Evolutionary conservation across 2,329 filamentous ascomycete genomes (phyloP).

Genomic region (Zymoseptoria tritici): DNA sequence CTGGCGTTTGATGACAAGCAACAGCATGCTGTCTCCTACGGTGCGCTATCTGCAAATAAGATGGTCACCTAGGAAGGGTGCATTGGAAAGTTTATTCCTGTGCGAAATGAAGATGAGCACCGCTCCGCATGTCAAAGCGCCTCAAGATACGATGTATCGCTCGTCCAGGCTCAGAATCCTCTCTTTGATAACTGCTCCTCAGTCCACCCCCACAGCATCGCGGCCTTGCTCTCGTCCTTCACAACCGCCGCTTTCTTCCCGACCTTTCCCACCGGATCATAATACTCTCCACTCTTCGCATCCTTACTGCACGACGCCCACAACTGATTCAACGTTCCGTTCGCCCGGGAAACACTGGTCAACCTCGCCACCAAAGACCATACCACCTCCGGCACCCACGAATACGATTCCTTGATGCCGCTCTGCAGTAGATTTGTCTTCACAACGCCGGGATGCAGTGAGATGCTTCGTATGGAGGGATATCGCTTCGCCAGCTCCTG

Average conservation of each 20-base stretch:
- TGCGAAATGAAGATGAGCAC: neutral
- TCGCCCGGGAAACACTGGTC: slow-evolving; percentile 4
- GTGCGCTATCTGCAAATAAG: neutral
- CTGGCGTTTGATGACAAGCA: neutral
- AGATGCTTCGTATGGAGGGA: slow-evolving; percentile 37
- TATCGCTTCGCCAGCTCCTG: slow-evolving; percentile 36
- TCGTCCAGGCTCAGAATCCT: neutral
- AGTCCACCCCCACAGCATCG: neutral
- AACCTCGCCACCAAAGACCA: slow-evolving; percentile 1
- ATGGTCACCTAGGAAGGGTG: too few species aligned
- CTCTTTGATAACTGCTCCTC: neutral
- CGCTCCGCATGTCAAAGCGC: neutral
- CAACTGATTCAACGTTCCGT: slow-evolving; percentile 19
- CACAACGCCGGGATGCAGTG: slow-evolving; percentile 45
- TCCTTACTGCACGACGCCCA: slow-evolving; percentile 18
- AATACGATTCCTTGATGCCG: neutral
- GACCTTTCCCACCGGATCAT: slow-evolving; percentile 28
- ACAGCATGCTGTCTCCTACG: neutral
- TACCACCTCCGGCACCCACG: neutral
- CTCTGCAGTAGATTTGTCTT: slow-evolving; percentile 34
- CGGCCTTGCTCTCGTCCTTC: neutral
- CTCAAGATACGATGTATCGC: neutral
- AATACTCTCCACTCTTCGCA: slow-evolving; percentile 20
- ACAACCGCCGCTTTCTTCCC: neutral
- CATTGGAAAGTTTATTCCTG: too few species aligned